Evolutionary conservation across 2,329 filamentous ascomycete species (phyloP), one percentile per base, ranked within the genome.

Genomic region (Ceratocystis papillata): DNA sequence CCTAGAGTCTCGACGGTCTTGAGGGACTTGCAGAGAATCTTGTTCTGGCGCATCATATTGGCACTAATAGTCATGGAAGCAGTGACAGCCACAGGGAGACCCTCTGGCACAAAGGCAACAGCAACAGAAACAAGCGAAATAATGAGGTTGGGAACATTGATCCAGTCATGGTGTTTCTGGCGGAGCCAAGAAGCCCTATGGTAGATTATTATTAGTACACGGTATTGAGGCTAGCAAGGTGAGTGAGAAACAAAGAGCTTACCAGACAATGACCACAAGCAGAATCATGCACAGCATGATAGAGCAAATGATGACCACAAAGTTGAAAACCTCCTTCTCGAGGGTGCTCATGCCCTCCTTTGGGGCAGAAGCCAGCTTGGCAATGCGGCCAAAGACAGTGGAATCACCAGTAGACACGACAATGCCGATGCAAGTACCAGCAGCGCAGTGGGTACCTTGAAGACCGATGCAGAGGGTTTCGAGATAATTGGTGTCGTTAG

Each of bases 281-380:
- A 99, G 97, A 69, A 97, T 93, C 81, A 97, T 99, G 71, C 94
- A 93, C 69, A 99, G 81, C 74, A 84, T 87, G 77, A 97, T 94
- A 0, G 80, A 82, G n/a, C 88, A 80, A 15, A 87, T 79, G 0
- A 83, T 81, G 1, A 81, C 87, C 69, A 95, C 94, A 74, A 99
- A 99, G 73, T 97, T 91, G 76, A 97, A 96, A 69, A 99, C 82
- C 80, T 99, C 99, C 81, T 97, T 90, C 81, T 99, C 99, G 71
- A 99, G 78, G 10, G 94, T 95, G 0, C 94, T 99, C 0, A 94
- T 93, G 75, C 96, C 92, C 30, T 93, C 96, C 72, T 99, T 99
- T 76, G 99, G 95, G 50, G 93, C 88, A 5, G 91, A 91, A 74
- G 99, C 99, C 79, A 92, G 97, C 78, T 97, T 94, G 75, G 99